These are phyloP conservation scores for Rosa multiflora DNA, from an alignment of 306 rosid species.

Conservation along the genomic window DNA sequence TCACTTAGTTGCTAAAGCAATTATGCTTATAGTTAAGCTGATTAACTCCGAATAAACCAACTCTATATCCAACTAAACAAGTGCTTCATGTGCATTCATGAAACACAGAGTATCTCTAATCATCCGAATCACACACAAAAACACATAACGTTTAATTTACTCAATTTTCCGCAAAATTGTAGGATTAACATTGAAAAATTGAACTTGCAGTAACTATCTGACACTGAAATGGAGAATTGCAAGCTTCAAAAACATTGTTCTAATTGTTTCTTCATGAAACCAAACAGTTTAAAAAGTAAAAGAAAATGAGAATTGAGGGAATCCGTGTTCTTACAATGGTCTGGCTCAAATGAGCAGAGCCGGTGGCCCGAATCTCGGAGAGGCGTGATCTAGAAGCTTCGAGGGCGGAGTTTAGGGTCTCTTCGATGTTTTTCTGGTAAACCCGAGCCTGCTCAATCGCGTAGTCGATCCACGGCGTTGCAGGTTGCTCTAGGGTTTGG, in stretches of 20 bases:
- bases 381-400: slow-evolving; percentile 60
- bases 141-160: not conserved
- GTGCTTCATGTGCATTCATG: not conserved
- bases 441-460: slow-evolving; percentile 63
- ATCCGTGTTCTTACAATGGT: slow-evolving; percentile 43
- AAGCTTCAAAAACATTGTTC: not conserved
- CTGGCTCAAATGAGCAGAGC: slow-evolving; percentile 65
- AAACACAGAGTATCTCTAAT: not conserved
- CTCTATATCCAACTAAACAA: not conserved
- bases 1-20: not conserved
- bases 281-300: not conserved
- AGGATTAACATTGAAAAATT: not conserved
- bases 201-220: not conserved
- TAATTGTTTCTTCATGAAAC: not conserved
- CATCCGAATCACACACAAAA: not conserved
- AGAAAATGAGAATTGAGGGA: not conserved
- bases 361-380: slow-evolving; percentile 69
- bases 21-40: not conserved
- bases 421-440: slow-evolving; percentile 53
- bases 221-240: not conserved
- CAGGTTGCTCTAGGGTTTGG: slow-evolving; percentile 35
- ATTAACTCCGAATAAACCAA: not conserved
- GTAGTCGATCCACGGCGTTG: slow-evolving; percentile 54
- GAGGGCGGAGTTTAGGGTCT: slow-evolving; percentile 53
- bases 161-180: not conserved